phyloP scores from a whole-genome alignment of 2,329 filamentous ascomycete species.

The Ilyonectria destructans region DNA sequence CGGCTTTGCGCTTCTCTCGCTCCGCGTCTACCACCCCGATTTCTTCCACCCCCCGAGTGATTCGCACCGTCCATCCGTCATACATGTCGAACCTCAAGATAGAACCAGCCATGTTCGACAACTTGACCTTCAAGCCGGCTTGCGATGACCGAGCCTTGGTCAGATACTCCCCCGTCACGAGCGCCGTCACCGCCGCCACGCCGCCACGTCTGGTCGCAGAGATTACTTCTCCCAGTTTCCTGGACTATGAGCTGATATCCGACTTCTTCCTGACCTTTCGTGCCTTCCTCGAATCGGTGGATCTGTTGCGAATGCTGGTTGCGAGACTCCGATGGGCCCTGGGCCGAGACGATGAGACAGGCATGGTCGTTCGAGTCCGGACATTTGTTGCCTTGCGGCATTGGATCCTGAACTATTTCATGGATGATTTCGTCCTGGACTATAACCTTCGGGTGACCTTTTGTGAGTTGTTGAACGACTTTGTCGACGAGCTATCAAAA shows the following conservation, averaged over 20 bases:
- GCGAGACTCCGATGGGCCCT: constrained; percentile 91
- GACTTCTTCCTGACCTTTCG: constrained; percentile 98
- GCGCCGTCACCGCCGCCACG: constrained; percentile 89
- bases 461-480: constrained; percentile 84
- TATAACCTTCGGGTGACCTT: constrained; percentile 83
- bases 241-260: constrained; percentile 96
- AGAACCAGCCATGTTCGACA: constrained; percentile 86
- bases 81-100: constrained; percentile 69
- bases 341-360: constrained; percentile 83
- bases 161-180: constrained; percentile 80
- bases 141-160: constrained; percentile 87
- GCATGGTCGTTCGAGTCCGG: constrained; percentile 93
- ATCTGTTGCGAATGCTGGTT: constrained; percentile 87
- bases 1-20: constrained; percentile 53
- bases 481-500: constrained; percentile 70
- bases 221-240: constrained; percentile 94
- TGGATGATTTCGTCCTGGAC: constrained; percentile 91
- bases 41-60: constrained; percentile 58
- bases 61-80: constrained; percentile 61
- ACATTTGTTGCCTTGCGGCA: constrained; percentile 96
- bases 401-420: constrained; percentile 98
- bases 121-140: constrained; percentile 82
- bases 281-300: constrained; percentile 83
- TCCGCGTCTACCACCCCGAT: constrained; percentile 40
- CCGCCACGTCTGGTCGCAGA: constrained; percentile 93